Evolutionary conservation across 164 flowering plant genomes (phyloP), one percentile per base, ranked within the genome.

Genomic region (Chloranthus sessilifolius): DNA sequence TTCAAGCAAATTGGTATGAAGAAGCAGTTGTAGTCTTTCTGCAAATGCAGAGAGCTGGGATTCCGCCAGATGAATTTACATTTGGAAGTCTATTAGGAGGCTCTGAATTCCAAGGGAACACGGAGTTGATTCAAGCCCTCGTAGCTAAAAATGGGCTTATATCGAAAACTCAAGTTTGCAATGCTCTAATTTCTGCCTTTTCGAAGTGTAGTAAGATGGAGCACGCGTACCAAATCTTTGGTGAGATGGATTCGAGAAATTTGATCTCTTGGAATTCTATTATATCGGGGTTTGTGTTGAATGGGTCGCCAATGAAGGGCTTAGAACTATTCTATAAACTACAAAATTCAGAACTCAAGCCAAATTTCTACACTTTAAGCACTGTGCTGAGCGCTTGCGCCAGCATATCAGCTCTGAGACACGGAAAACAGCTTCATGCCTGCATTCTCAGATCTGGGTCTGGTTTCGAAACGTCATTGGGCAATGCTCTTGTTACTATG

Each of bases 191-290:
- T 55, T 80, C 85, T 58, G 76, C 82, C 44, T 80, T 70, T 37
- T 64, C 70, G 3, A 83, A 68, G 65, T 66, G 44, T 43, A 71
- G 71, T 37, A 50, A 46, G 28, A 68, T 82, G 10, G 43, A 58
- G 15, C 52, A 59, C 35, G 87, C 87, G 31, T 55, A 45, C 55
- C 50, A 63, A 43, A 21, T 87, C 23, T 84, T 83, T 67, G 2
- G 3, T 40, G 40, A 59, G n/a, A 73, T 65, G 71, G 39, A 61
- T 39, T 21, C 35, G 1, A 76, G 49, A 65, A 85, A 85, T 65
- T 43, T 84, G 60, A 77, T 88, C 14, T 71, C 94, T 24, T 85
- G 94, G 90, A 88, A 88, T 54, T 53, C 84, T 14, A 57, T 83
- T 7, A 76, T 82, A n/a, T 72, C 79, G 23, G 94, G 85, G 21